phyloP scores from a whole-genome alignment of 2,329 filamentous ascomycete species.

The Verticillium nonalfalfae region DNA sequence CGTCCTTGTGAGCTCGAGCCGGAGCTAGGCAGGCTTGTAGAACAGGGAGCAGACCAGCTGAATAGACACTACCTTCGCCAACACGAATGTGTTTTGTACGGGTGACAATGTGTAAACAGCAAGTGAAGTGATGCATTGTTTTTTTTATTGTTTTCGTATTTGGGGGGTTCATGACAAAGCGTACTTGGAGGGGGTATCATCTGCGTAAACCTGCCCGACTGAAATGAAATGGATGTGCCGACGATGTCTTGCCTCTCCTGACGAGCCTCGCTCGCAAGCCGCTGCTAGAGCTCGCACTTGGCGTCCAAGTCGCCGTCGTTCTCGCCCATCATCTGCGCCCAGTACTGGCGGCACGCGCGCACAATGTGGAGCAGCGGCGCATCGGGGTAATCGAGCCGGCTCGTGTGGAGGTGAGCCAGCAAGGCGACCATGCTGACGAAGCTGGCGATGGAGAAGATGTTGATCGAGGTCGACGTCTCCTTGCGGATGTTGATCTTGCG shows the following conservation, averaged over 20 bases:
- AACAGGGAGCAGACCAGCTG: background rate
- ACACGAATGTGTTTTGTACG: background rate
- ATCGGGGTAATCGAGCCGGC: slow-evolving; percentile 53
- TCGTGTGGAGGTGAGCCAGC: slow-evolving; percentile 59
- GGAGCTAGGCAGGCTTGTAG: background rate
- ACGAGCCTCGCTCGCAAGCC: background rate
- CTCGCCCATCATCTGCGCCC: background rate
- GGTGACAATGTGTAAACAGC: background rate
- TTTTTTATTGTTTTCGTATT: no score
- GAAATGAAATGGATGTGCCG: background rate
- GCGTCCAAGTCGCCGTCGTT: background rate
- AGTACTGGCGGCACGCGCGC: background rate
- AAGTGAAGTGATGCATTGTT: no score
- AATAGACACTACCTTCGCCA: background rate
- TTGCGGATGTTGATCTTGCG: slow-evolving; percentile 74
- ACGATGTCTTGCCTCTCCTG: background rate
- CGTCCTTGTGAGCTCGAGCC: background rate
- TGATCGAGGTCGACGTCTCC: slow-evolving; percentile 71
- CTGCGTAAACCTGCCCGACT: background rate
- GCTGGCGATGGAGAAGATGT: slow-evolving; percentile 69
- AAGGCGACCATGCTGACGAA: slow-evolving; percentile 70
- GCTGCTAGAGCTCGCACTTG: background rate
- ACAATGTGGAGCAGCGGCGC: slow-evolving; percentile 42
- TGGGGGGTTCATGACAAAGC: background rate
- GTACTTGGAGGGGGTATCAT: background rate